These are phyloP conservation scores for Amborella trichopoda DNA, from an alignment of 164 flowering plant genomes.

Conservation along the genomic window DNA sequence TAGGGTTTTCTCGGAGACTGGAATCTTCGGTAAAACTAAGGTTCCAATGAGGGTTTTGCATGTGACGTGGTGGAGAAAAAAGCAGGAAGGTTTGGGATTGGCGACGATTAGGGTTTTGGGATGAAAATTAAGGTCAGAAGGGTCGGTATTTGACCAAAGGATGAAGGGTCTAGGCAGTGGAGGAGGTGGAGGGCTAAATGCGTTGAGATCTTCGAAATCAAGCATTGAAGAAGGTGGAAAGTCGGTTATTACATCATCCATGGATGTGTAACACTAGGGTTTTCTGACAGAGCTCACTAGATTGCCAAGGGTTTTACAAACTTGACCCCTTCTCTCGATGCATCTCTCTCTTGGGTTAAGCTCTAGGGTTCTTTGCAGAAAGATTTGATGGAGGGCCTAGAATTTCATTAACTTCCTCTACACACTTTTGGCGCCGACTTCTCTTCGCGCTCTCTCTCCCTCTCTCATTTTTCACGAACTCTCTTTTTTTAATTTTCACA, in stretches of 20 bases:
- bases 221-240: slow-evolving; percentile 10
- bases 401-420: too few species aligned
- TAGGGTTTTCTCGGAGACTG: slow-evolving; percentile 3
- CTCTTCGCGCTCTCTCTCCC: too few species aligned
- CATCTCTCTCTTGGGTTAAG: too few species aligned
- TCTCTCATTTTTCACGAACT: too few species aligned
- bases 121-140: neutral
- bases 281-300: too few species aligned
- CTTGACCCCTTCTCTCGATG: too few species aligned
- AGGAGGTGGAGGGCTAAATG: slow-evolving; percentile 8
- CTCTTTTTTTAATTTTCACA: too few species aligned
- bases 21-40: slow-evolving; percentile 9
- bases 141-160: slow-evolving; percentile 3
- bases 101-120: slow-evolving; percentile 9
- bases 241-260: slow-evolving; percentile 12
- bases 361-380: too few species aligned
- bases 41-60: slow-evolving; percentile 10
- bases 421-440: too few species aligned
- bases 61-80: slow-evolving; percentile 7
- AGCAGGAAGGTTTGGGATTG: slow-evolving; percentile 6
- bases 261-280: too few species aligned
- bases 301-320: too few species aligned
- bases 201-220: slow-evolving; percentile 13
- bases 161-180: slow-evolving; percentile 8
- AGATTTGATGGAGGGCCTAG: too few species aligned